Percentiles rank a stretch among this genome's conserved stretches.
phyloP scores from a whole-genome alignment of 768 basidiomycete species.

The Leccinum fibrillosum region DNA sequence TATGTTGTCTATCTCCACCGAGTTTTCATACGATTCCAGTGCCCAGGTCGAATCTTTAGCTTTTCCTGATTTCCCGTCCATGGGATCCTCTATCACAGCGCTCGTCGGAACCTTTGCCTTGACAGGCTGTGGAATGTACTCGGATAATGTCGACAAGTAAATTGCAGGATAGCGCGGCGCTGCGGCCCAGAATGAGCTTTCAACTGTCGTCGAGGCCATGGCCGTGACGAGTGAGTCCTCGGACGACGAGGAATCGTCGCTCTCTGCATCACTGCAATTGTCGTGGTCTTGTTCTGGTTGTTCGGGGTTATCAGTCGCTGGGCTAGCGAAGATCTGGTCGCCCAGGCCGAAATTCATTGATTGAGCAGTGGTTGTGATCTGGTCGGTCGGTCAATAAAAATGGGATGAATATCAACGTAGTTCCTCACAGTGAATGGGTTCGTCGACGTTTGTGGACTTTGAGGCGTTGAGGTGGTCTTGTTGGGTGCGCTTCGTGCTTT shows the following conservation, averaged over 20 bases:
- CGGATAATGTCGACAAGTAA: slow-evolving; percentile 72
- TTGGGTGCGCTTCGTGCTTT: slow-evolving; percentile 38
- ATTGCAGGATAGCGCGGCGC: slow-evolving; percentile 64
- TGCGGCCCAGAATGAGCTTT: slow-evolving; percentile 62
- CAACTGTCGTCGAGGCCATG: slow-evolving; percentile 50
- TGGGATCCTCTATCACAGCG: slow-evolving; percentile 38
- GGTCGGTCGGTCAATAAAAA: slow-evolving; percentile 3
- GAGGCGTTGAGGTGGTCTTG: slow-evolving; percentile 33
- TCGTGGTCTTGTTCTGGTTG: slow-evolving; percentile 15
- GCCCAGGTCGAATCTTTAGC: slow-evolving; percentile 57
- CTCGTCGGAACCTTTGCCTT: slow-evolving; percentile 45
- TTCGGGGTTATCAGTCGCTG: slow-evolving; percentile 15
- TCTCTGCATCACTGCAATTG: slow-evolving; percentile 33
- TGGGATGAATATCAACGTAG: background rate
- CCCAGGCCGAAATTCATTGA: slow-evolving; percentile 53
- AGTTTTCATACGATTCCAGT: slow-evolving; percentile 79
- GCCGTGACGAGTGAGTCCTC: slow-evolving; percentile 56
- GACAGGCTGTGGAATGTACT: slow-evolving; percentile 52
- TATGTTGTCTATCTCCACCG: slow-evolving; percentile 73
- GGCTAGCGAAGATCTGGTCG: slow-evolving; percentile 60
- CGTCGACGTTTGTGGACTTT: slow-evolving; percentile 30
- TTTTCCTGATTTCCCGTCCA: slow-evolving; percentile 41
- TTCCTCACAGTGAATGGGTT: slow-evolving; percentile 75
- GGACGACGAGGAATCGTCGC: slow-evolving; percentile 36
- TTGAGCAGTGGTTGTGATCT: slow-evolving; percentile 29